phyloP scores from a whole-genome alignment of 306 rosid genomes.

The Gillenia trifoliata region DNA sequence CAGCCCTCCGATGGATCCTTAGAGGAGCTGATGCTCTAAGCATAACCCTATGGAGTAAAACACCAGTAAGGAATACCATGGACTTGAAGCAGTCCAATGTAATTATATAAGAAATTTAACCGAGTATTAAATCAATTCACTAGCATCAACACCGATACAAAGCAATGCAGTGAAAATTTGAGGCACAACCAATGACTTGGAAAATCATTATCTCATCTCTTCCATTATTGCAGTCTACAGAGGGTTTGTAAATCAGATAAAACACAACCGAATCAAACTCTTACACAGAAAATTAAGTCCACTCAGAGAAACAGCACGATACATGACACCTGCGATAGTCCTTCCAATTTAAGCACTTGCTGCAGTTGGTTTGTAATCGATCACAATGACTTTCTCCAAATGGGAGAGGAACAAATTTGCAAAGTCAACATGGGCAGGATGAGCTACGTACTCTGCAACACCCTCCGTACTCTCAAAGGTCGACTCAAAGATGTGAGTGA shows the following conservation, averaged over 20 bases:
- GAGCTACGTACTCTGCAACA: constrained; percentile 66
- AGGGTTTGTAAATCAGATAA: background rate
- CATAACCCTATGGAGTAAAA: background rate
- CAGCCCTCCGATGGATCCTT: no score
- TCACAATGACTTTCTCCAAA: constrained; percentile 52
- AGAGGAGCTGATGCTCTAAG: background rate
- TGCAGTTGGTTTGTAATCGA: constrained; percentile 66
- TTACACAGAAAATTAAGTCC: constrained; percentile 1
- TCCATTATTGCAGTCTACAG: constrained; percentile 5
- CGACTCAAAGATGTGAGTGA: constrained; percentile 81
- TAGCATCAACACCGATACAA: background rate
- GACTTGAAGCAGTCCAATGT: background rate
- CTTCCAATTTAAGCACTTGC: constrained; percentile 24
- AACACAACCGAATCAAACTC: background rate
- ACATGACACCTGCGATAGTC: background rate
- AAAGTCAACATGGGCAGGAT: constrained; percentile 68
- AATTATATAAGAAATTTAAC: background rate
- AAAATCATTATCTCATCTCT: background rate
- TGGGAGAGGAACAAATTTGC: constrained; percentile 44
- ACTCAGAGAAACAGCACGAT: background rate
- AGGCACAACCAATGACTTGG: background rate
- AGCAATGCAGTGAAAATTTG: background rate
- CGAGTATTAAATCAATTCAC: background rate
- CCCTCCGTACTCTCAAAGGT: constrained; percentile 75
- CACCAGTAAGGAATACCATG: background rate